A percentile compares a stretch with the other conserved stretches of the same genome.
Evolutionary conservation across 2,329 filamentous ascomycete genomes (phyloP).

Genomic region (Coniochaeta pulveracea): DNA sequence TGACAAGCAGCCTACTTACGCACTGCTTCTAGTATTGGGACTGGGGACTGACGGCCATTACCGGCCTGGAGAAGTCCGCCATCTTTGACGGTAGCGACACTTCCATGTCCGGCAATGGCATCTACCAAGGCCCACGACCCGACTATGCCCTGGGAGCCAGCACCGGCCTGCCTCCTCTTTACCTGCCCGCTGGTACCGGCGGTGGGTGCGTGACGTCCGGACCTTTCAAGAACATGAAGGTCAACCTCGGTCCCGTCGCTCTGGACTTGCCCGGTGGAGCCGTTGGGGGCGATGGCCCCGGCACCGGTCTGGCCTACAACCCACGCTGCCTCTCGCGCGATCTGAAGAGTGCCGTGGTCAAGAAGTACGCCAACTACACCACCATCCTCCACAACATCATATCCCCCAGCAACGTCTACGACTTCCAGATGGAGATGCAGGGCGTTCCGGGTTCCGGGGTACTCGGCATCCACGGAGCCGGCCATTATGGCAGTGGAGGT

Average conservation of each 20-base stretch:
- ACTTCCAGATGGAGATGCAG: conserved; percentile 15
- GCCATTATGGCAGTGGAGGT: conserved; percentile 14
- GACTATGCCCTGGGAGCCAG: background rate
- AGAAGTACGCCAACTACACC: conserved; percentile 12
- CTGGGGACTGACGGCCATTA: conserved; percentile 26
- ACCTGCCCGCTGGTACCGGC: conserved; percentile 34
- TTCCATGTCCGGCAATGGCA: conserved; percentile 33
- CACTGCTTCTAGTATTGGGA: conserved; percentile 26
- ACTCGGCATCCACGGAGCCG: conserved; percentile 16
- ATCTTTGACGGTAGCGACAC: conserved; percentile 36
- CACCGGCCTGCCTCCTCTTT: conserved; percentile 11
- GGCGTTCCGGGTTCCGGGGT: conserved; percentile 13
- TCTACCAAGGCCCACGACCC: conserved; percentile 2
- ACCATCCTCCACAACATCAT: conserved; percentile 16
- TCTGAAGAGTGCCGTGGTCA: conserved; percentile 15
- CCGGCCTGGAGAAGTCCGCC: conserved; percentile 25
- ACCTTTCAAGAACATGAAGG: conserved; percentile 31
- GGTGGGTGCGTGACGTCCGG: conserved; percentile 43
- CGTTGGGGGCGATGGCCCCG: conserved; percentile 3
- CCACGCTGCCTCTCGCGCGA: conserved; percentile 22
- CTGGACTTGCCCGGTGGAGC: conserved; percentile 11
- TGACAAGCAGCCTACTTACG: background rate
- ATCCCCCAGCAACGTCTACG: conserved; percentile 12
- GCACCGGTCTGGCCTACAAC: conserved; percentile 16
- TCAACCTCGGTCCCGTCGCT: conserved; percentile 27